A percentile compares a stretch with the other conserved stretches of the same genome.
phyloP scores from a whole-genome alignment of 1,139 yeast genomes.

The Sugiyamaella grinbergsii region DNA sequence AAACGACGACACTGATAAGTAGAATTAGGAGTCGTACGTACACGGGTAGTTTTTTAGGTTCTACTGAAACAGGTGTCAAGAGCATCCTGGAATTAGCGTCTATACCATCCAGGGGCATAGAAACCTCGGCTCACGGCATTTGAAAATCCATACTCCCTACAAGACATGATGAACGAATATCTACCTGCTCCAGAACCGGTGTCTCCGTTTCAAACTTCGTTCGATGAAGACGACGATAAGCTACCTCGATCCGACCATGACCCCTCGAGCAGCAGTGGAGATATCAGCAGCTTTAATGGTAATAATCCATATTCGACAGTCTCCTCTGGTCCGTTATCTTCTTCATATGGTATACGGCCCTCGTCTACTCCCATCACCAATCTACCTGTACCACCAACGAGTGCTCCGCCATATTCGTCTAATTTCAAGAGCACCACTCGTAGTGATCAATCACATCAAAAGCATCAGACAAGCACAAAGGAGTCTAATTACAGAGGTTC shows the following conservation, averaged over 20 bases:
- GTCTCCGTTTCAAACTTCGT: constrained; percentile 36
- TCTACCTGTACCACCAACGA: constrained; percentile 7
- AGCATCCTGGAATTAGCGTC: too few species aligned
- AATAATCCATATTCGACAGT: constrained; percentile 2
- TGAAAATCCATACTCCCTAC: too few species aligned
- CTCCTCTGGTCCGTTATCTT: constrained; percentile 4
- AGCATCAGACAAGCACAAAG: not conserved
- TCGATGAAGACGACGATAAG: constrained; percentile 23
- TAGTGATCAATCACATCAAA: not conserved
- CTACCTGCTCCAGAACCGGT: constrained; percentile 38
- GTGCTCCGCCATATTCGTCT: constrained; percentile 6
- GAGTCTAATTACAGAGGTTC: not conserved
- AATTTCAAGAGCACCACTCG: not conserved
- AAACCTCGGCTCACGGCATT: too few species aligned
- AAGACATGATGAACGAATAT: constrained; percentile 35
- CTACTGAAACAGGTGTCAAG: too few species aligned
- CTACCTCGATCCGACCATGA: constrained; percentile 13
- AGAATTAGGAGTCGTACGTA: too few species aligned
- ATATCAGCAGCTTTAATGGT: not conserved
- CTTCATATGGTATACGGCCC: constrained; percentile 12
- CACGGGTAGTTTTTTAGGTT: too few species aligned
- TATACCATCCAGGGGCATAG: too few species aligned
- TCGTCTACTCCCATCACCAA: constrained; percentile 4
- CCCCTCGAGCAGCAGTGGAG: not conserved
- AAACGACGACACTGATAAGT: too few species aligned